Percentiles rank a stretch among this genome's conserved stretches.
phyloP scores from a whole-genome alignment of 1,284 basidiomycete species.

The Austroboletus rostrupii region DNA sequence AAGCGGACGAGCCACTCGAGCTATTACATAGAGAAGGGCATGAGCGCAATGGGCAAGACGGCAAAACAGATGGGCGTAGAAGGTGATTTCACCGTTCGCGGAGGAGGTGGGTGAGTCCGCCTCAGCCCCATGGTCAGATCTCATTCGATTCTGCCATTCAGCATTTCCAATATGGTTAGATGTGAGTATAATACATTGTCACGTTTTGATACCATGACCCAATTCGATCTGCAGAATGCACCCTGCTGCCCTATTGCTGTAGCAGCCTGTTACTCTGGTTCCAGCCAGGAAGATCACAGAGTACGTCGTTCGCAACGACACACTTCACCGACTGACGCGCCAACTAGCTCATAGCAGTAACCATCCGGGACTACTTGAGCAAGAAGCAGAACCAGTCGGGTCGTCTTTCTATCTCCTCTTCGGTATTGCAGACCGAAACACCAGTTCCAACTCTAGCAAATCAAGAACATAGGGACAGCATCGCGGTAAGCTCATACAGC shows the following conservation, averaged over 20 bases:
- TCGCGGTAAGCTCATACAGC: constrained; percentile 31
- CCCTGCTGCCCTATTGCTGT: constrained; percentile 76
- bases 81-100: constrained; percentile 59
- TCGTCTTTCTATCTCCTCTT: constrained; percentile 25
- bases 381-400: constrained; percentile 46
- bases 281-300: constrained; percentile 72
- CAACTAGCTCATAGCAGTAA: constrained; percentile 56
- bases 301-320: constrained; percentile 38
- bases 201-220: constrained; percentile 1
- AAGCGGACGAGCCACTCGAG: constrained; percentile 78
- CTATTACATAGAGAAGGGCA: constrained; percentile 78
- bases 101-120: constrained; percentile 58
- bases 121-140: neutral
- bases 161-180: constrained; percentile 83
- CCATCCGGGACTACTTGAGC: constrained; percentile 65
- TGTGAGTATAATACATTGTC: constrained; percentile 36
- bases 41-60: constrained; percentile 75
- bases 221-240: constrained; percentile 53
- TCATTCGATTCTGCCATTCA: constrained; percentile 28
- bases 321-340: constrained; percentile 5
- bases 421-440: constrained; percentile 28
- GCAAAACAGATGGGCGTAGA: constrained; percentile 66
- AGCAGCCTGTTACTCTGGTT: constrained; percentile 78
- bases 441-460: constrained; percentile 32
- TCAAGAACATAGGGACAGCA: constrained; percentile 30